Percentiles rank a stretch among this genome's conserved stretches.
These are phyloP conservation scores for Sporothrix pallida DNA, from an alignment of 2,329 filamentous ascomycete genomes.

Conservation along the genomic window DNA sequence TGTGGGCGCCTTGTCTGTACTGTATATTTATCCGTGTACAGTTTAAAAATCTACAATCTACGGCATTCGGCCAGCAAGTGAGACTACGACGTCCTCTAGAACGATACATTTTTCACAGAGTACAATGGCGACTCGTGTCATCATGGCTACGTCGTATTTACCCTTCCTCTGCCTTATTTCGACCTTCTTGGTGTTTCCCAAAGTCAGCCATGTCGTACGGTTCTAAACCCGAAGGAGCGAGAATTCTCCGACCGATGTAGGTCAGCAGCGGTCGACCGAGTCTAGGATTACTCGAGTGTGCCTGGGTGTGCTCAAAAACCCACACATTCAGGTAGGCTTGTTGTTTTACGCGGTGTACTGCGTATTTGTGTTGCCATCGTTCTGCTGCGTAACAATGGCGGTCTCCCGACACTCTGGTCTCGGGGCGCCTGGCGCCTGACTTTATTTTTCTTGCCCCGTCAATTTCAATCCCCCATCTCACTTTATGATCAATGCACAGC, in stretches of 20 bases:
- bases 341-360: not conserved
- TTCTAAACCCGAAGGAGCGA: not conserved
- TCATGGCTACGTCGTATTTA: not conserved
- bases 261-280: not conserved
- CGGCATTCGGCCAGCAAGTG: too few species aligned
- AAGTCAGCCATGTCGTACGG: not conserved
- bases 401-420: slow-evolving; percentile 14
- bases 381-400: not conserved
- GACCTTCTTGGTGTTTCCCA: not conserved
- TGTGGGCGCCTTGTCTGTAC: not conserved
- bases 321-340: not conserved
- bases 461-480: not conserved
- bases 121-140: not conserved
- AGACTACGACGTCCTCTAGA: too few species aligned
- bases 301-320: not conserved
- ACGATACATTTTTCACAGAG: too few species aligned
- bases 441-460: not conserved
- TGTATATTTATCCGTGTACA: not conserved
- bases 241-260: not conserved
- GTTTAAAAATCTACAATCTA: not conserved
- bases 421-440: slow-evolving; percentile 4
- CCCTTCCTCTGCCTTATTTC: not conserved
- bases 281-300: not conserved
- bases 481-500: not conserved
- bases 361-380: not conserved